Conservation (phyloP, 2,329 filamentous ascomycete species). For the Fusarium sp. region DNA sequence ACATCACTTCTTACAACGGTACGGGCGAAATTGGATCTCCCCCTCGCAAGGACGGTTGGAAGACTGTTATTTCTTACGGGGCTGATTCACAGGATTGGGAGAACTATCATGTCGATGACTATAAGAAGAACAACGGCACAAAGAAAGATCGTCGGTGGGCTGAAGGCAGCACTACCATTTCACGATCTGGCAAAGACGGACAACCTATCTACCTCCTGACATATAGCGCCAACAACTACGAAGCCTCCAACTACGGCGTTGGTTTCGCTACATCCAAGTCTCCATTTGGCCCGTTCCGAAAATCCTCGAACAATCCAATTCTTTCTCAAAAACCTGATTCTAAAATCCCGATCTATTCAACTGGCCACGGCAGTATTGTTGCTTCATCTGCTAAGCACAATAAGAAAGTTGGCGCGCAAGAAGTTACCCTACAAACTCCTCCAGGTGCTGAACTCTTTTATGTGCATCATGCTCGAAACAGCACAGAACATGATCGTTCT, state of each 20-base stretch:
- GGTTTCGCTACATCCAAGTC: constrained; percentile 49
- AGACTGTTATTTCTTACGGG: constrained; percentile 51
- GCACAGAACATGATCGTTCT: constrained; percentile 42
- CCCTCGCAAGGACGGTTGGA: constrained; percentile 51
- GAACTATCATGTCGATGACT: constrained; percentile 51
- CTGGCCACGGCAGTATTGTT: constrained; percentile 50
- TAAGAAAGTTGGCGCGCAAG: constrained; percentile 43
- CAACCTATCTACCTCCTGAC: constrained; percentile 45
- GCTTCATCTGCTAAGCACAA: constrained; percentile 43
- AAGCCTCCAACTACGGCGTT: constrained; percentile 52
- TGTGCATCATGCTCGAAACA: constrained; percentile 49
- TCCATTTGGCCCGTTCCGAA: constrained; percentile 49
- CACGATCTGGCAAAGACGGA: constrained; percentile 32
- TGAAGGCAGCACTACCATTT: constrained; percentile 50
- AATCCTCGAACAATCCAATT: constrained; percentile 48
- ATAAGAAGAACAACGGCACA: constrained; percentile 47
- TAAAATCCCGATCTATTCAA: constrained; percentile 48
- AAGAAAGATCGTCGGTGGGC: constrained; percentile 52
- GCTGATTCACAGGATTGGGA: constrained; percentile 51
- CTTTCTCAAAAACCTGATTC: constrained; percentile 46
- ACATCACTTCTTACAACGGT: constrained; percentile 50
- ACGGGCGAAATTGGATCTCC: constrained; percentile 49
- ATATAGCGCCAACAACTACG: constrained; percentile 49
- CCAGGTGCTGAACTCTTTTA: constrained; percentile 50
- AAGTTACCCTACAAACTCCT: constrained; percentile 46